These are phyloP conservation scores for Leccinum glutinopallens DNA, from an alignment of 1,284 basidiomycete genomes.

Conservation along the genomic window DNA sequence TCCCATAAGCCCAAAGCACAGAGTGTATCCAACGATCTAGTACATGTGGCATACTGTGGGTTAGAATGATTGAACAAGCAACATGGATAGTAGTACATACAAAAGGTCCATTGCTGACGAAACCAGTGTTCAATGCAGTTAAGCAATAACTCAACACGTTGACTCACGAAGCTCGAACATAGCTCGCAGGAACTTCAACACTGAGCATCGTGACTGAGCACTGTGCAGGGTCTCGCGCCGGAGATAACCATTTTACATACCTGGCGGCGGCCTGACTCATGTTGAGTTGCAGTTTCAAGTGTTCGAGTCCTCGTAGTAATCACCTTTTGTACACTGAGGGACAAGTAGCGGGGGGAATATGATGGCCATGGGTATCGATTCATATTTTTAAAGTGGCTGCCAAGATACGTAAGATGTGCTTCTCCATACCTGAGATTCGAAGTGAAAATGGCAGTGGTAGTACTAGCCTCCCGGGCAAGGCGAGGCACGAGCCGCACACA, in stretches of 20 bases:
- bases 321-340: not conserved
- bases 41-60: not conserved
- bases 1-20: constrained; percentile 14
- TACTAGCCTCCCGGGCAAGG: no score
- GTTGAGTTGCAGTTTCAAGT: not conserved
- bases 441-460: no score
- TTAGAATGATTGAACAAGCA: not conserved
- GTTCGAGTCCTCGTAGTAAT: not conserved
- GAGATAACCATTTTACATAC: not conserved
- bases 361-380: no score
- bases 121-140: not conserved
- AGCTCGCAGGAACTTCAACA: no score
- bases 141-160: not conserved
- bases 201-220: no score
- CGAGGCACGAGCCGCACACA: no score
- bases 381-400: no score
- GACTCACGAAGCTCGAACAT: not conserved
- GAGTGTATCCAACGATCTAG: constrained; percentile 8
- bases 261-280: not conserved
- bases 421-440: no score
- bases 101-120: not conserved
- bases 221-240: no score
- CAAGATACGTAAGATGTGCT: no score
- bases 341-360: no score
- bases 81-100: not conserved